Evolutionary conservation across 2,329 filamentous ascomycete species (phyloP).

Genomic region (Chlorencoelia australis): DNA sequence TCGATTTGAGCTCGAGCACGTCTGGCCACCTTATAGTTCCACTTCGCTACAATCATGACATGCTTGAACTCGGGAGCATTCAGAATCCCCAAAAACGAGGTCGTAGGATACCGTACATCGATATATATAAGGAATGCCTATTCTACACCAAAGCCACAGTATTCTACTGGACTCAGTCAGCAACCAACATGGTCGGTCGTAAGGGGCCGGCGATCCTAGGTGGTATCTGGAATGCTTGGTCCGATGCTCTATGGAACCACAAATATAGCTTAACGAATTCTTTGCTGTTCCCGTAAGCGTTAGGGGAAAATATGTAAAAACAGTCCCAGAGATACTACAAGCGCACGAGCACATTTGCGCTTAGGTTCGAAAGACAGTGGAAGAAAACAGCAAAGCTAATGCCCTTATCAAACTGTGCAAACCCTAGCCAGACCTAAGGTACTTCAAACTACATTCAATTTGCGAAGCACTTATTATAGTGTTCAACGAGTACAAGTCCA

Average conservation of each 20-base stretch:
- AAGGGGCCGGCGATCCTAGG: conserved; percentile 12
- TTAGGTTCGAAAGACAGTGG: conserved; percentile 12
- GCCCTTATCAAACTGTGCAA: conserved; percentile 9
- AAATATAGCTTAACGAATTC: conserved; percentile 16
- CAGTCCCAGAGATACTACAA: conserved; percentile 13
- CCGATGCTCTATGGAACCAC: conserved; percentile 13
- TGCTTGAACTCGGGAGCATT: conserved; percentile 12
- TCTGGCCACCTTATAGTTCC: conserved; percentile 15
- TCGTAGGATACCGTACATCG: conserved; percentile 11
- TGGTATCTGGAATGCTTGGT: conserved; percentile 17
- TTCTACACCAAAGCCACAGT: conserved; percentile 18
- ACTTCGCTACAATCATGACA: conserved; percentile 11
- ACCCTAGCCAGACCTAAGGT: conserved; percentile 12
- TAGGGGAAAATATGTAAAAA: conserved; percentile 11
- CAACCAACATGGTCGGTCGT: conserved; percentile 8
- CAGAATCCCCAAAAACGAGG: conserved; percentile 12
- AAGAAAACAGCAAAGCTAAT: conserved; percentile 11
- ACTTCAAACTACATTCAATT: conserved; percentile 14
- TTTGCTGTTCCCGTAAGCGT: conserved; percentile 15
- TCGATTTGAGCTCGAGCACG: conserved; percentile 14
- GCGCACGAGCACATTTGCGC: conserved; percentile 12
- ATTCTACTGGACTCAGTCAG: conserved; percentile 15
- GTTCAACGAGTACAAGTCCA: conserved; percentile 13
- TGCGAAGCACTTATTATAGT: conserved; percentile 15
- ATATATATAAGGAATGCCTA: conserved; percentile 11